Percentiles rank a stretch among this genome's conserved stretches.
Evolutionary conservation across 1,284 basidiomycete species (phyloP).

Genomic region (Pterulicium gracile): DNA sequence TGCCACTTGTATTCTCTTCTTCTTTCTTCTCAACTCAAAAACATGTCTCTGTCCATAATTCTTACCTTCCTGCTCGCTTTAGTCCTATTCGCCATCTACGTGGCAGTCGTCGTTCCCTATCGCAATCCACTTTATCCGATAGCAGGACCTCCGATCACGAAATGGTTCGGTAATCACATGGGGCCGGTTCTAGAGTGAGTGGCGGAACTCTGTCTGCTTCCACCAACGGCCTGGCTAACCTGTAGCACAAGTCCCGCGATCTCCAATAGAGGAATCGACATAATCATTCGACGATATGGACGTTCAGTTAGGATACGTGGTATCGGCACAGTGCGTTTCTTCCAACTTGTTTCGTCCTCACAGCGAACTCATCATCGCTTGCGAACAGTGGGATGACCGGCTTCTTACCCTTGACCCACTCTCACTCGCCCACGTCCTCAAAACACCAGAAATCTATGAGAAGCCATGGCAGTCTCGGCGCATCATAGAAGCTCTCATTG

Average conservation of each 20-base stretch:
- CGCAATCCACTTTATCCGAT: conserved; percentile 16
- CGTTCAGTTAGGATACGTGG: conserved; percentile 53
- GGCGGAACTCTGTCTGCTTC: conserved; percentile 16
- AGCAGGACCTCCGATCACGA: conserved; percentile 43
- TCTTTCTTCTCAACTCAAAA: not conserved
- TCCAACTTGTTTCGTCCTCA: conserved; percentile 1
- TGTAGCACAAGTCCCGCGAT: conserved; percentile 34
- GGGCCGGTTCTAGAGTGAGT: conserved; percentile 50
- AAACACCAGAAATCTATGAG: conserved; percentile 58
- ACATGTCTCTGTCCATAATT: not conserved
- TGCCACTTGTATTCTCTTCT: no score
- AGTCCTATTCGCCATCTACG: not conserved
- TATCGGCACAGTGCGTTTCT: conserved; percentile 43
- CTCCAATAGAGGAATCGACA: conserved; percentile 43
- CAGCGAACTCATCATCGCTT: conserved; percentile 8
- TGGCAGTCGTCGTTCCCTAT: not conserved
- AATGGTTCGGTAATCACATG: conserved; percentile 44
- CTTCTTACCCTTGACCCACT: conserved; percentile 66
- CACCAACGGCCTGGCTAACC: conserved; percentile 4
- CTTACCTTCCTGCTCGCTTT: not conserved
- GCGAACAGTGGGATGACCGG: conserved; percentile 61
- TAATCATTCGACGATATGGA: conserved; percentile 41
- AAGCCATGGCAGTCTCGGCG: conserved; percentile 72
- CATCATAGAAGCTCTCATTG: conserved; percentile 64
- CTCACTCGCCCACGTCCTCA: conserved; percentile 60